Conservation (phyloP, 441 rosid genomes). For the Euphorbia celastroides region DNA sequence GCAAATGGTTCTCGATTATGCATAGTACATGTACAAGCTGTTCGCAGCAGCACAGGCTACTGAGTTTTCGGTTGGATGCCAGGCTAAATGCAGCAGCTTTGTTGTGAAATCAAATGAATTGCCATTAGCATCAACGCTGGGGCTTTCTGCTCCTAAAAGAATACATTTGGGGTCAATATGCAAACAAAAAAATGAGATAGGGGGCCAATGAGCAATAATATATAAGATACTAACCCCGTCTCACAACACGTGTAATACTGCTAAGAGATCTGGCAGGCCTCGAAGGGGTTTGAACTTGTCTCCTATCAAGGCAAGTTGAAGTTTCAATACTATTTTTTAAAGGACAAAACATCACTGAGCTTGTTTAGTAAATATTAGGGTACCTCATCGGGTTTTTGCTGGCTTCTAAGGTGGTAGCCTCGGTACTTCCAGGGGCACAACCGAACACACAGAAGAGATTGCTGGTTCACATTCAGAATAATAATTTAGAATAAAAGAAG, state of each 20-base stretch:
- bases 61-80: slow-evolving; percentile 95
- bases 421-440: slow-evolving; percentile 54
- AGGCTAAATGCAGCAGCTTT: slow-evolving; percentile 90
- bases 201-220: not conserved
- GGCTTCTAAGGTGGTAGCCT: no score
- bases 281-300: slow-evolving; percentile 71
- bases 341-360: no score
- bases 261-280: slow-evolving; percentile 81
- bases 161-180: no score
- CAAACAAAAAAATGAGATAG: no score
- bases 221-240: slow-evolving; percentile 28
- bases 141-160: slow-evolving; percentile 79
- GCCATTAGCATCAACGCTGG: slow-evolving; percentile 79
- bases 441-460: slow-evolving; percentile 89
- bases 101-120: slow-evolving; percentile 85
- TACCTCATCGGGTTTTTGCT: slow-evolving; percentile 97
- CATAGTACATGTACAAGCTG: slow-evolving; percentile 99
- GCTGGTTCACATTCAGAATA: slow-evolving; percentile 40
- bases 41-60: slow-evolving; percentile 97
- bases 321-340: slow-evolving; percentile 6
- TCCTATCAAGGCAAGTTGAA: slow-evolving; percentile 35
- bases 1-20: slow-evolving; percentile 41
- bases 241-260: slow-evolving; percentile 78
- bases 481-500: slow-evolving; percentile 7
- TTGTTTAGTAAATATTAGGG: not conserved